These are phyloP conservation scores for Pestalotiopsis sp. DNA, from an alignment of 2,329 filamentous ascomycete genomes.

Conservation along the genomic window DNA sequence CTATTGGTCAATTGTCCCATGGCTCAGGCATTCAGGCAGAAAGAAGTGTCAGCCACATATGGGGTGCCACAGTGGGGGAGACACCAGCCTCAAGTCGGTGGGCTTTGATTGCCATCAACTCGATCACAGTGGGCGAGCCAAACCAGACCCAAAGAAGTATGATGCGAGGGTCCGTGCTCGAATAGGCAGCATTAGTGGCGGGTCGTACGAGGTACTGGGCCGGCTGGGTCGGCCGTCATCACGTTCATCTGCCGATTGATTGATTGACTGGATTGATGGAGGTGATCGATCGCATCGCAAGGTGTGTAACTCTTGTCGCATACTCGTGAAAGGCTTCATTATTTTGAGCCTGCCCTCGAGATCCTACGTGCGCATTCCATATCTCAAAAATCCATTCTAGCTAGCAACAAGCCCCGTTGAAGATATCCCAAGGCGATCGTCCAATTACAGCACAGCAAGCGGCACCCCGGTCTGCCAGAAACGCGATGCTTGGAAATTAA, in stretches of 20 bases:
- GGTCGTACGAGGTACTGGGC: neutral
- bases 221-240: neutral
- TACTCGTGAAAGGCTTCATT: neutral
- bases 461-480: neutral
- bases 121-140: neutral
- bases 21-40: conserved; percentile 1
- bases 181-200: neutral
- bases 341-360: neutral
- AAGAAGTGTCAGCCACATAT: neutral
- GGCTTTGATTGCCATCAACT: neutral
- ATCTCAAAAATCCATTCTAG: neutral
- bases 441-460: conserved; percentile 3
- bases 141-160: neutral
- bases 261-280: neutral
- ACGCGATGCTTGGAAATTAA: conserved; percentile 8
- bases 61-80: neutral
- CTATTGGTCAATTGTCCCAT: neutral
- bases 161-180: neutral
- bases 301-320: neutral
- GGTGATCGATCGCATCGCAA: neutral
- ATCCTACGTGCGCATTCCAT: neutral
- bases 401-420: no score
- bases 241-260: neutral
- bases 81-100: neutral
- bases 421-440: neutral